Evolutionary conservation across 2,329 filamentous ascomycete genomes (phyloP).

Genomic region (Phaeosphaeria sp.): DNA sequence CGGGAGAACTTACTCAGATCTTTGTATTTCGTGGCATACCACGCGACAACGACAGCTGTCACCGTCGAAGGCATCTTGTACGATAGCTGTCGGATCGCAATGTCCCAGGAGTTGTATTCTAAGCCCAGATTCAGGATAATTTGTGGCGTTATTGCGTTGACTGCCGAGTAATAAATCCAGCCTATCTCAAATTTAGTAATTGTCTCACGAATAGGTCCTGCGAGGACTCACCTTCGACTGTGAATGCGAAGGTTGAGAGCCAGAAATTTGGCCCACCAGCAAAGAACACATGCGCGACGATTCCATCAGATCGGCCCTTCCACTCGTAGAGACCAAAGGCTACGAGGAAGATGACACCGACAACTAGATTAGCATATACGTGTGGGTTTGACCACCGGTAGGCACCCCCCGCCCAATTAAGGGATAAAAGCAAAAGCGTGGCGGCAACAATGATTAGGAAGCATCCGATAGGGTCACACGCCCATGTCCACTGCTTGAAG

Average conservation of each 20-base stretch:
- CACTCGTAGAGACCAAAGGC: constrained; percentile 52
- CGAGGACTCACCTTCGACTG: constrained; percentile 57
- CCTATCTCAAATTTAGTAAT: constrained; percentile 66
- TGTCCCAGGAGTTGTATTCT: constrained; percentile 38
- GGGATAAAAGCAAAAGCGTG: constrained; percentile 35
- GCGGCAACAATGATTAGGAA: constrained; percentile 32
- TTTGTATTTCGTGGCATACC: constrained; percentile 36
- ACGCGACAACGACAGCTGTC: constrained; percentile 30
- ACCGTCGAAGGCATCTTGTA: constrained; percentile 34
- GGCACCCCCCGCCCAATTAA: constrained; percentile 40
- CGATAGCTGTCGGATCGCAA: constrained; percentile 36
- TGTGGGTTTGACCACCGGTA: constrained; percentile 33
- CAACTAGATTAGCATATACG: constrained; percentile 29
- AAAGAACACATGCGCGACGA: constrained; percentile 65
- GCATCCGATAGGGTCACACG: constrained; percentile 39
- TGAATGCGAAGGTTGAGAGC: constrained; percentile 62
- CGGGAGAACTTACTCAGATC: constrained; percentile 28
- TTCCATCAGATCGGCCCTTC: constrained; percentile 61
- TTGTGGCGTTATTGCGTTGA: constrained; percentile 41
- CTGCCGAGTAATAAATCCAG: constrained; percentile 60
- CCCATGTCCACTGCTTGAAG: constrained; percentile 35
- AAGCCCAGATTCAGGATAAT: constrained; percentile 41
- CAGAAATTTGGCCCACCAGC: constrained; percentile 60
- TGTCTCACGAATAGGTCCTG: constrained; percentile 26
- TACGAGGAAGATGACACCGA: constrained; percentile 32